These are phyloP conservation scores for Camellia sinensis DNA, from an alignment of 148 eudicot species.

Conservation along the genomic window DNA sequence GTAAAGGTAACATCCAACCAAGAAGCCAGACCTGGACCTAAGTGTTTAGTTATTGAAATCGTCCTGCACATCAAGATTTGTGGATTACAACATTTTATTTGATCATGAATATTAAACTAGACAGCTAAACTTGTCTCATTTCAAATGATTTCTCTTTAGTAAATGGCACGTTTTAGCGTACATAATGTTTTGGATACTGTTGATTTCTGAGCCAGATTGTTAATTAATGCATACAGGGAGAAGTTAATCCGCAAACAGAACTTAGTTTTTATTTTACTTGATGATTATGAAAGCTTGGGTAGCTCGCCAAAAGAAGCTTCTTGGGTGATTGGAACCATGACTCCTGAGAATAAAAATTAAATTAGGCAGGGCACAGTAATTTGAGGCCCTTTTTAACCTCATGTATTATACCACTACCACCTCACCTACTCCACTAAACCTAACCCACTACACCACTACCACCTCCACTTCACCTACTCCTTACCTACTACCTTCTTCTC, in stretches of 20 bases:
- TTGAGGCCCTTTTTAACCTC: not conserved
- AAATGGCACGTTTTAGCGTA: not conserved
- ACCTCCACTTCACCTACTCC: too few relatives aligned
- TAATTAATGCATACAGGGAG: too few relatives aligned
- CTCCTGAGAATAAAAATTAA: not conserved
- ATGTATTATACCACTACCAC: too few relatives aligned
- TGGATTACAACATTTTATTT: slow-evolving; percentile 1
- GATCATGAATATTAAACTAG: not conserved
- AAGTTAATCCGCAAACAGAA: too few relatives aligned
- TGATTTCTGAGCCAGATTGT: too few relatives aligned
- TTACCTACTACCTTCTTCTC: too few relatives aligned
- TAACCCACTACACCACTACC: too few relatives aligned
- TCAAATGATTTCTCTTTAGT: not conserved
- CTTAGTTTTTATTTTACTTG: too few relatives aligned
- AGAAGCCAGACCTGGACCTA: not conserved
- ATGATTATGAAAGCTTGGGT: too few relatives aligned
- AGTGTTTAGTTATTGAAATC: not conserved
- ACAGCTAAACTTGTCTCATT: not conserved
- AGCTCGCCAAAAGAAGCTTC: not conserved
- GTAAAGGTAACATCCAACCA: not conserved
- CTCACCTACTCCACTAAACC: too few relatives aligned
- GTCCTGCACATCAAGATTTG: not conserved
- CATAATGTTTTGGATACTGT: too few relatives aligned
- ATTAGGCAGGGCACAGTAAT: not conserved
- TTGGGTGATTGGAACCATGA: not conserved